Evolutionary conservation across 345 rosid species (phyloP).

Genomic region (Bruguiera sexangula): DNA sequence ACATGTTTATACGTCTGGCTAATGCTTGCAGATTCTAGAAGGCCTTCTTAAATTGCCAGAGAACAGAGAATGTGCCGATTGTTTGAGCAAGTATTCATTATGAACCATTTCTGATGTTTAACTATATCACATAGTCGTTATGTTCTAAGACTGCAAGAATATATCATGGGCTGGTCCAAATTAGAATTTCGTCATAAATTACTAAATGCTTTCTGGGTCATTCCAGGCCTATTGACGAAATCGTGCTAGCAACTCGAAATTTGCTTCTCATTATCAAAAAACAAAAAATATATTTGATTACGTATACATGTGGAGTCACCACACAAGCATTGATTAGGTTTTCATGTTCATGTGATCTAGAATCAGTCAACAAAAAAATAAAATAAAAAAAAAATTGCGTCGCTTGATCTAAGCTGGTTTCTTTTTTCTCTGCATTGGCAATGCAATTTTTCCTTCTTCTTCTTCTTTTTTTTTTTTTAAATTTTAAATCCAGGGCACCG

Average conservation of each 20-base stretch:
- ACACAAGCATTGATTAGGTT: too few species aligned
- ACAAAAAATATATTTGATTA: too few species aligned
- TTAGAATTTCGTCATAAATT: too few species aligned
- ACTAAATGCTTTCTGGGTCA: too few species aligned
- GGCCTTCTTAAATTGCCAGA: constrained; percentile 30
- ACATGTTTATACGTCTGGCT: background rate
- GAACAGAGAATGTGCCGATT: constrained; percentile 31
- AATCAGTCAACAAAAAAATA: too few species aligned
- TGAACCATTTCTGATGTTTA: background rate
- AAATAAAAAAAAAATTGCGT: background rate
- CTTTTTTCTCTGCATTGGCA: background rate
- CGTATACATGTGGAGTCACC: too few species aligned
- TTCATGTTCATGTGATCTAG: too few species aligned
- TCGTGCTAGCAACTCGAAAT: too few species aligned
- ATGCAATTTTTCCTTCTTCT: background rate
- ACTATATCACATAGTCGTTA: background rate
- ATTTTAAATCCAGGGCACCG: constrained; percentile 16
- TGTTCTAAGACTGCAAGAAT: too few species aligned
- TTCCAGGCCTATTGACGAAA: too few species aligned
- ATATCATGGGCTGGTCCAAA: too few species aligned
- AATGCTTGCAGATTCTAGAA: constrained; percentile 22
- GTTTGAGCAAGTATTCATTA: constrained; percentile 17
- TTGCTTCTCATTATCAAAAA: too few species aligned
- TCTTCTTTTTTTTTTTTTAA: background rate
- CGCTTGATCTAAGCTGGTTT: background rate